These are phyloP conservation scores for Zygosaccharomyces rouxii DNA, from an alignment of 805 yeast species.

Conservation along the genomic window DNA sequence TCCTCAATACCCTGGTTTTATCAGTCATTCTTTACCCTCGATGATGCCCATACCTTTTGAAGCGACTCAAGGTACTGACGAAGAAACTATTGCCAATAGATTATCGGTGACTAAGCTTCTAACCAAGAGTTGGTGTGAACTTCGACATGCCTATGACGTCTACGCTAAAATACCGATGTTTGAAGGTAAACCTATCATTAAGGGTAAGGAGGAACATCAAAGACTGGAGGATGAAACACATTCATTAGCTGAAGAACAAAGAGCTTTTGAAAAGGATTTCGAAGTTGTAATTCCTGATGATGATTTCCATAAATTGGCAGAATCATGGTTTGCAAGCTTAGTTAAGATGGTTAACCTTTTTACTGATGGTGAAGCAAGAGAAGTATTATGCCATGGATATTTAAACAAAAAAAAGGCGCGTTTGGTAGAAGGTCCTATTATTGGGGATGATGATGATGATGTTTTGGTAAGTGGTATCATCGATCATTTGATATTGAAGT, in stretches of 20 bases:
- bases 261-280: slow-evolving; percentile 17
- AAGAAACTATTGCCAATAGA: slow-evolving; percentile 14
- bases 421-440: slow-evolving; percentile 10
- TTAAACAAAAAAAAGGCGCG: slow-evolving; percentile 32
- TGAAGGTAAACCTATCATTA: slow-evolving; percentile 39
- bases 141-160: slow-evolving; percentile 48
- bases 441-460: slow-evolving; percentile 25
- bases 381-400: slow-evolving; percentile 53
- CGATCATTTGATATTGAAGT: slow-evolving; percentile 43
- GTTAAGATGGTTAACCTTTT: slow-evolving; percentile 42
- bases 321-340: slow-evolving; percentile 42
- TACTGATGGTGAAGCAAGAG: slow-evolving; percentile 53
- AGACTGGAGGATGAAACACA: slow-evolving; percentile 47
- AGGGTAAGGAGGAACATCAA: slow-evolving; percentile 48
- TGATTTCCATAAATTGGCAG: slow-evolving; percentile 25
- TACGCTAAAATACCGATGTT: slow-evolving; percentile 42
- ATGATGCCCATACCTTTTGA: slow-evolving; percentile 19
- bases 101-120: slow-evolving; percentile 53
- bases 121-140: slow-evolving; percentile 65
- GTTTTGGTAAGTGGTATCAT: slow-evolving; percentile 61
- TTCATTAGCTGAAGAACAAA: slow-evolving; percentile 25
- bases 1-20: slow-evolving; percentile 12
- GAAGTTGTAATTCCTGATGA: slow-evolving; percentile 21
- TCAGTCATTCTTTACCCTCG: slow-evolving; percentile 19
- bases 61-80: slow-evolving; percentile 11